Conservation (phyloP, 805 yeast species). For the Yarrowia sp. region DNA sequence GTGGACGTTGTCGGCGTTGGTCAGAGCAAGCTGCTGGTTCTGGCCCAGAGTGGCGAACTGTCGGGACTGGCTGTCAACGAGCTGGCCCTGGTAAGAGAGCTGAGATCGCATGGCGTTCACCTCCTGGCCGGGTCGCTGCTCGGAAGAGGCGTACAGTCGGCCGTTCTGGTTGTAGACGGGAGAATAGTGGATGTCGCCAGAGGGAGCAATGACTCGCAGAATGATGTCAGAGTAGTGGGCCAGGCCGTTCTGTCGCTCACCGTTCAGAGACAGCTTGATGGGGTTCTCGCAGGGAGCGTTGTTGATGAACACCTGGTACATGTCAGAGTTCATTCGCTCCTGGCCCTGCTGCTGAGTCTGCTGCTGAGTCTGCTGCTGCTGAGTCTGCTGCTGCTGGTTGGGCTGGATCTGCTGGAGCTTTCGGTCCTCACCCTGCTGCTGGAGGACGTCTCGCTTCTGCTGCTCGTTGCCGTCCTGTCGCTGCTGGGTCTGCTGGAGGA, state of each 20-base stretch:
- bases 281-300: conserved; percentile 30
- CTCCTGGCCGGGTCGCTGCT: conserved; percentile 15
- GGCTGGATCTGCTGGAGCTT: conserved; percentile 4
- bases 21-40: conserved; percentile 24
- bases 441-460: conserved; percentile 19
- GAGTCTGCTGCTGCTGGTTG: conserved; percentile 14
- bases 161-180: conserved; percentile 25
- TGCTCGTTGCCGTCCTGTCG: conserved; percentile 33
- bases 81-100: conserved; percentile 16
- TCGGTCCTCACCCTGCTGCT: conserved; percentile 24
- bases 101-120: conserved; percentile 27
- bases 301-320: conserved; percentile 23
- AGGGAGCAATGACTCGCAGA: conserved; percentile 22
- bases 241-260: conserved; percentile 27
- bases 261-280: conserved; percentile 21
- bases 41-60: conserved; percentile 27
- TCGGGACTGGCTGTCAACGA: conserved; percentile 17
- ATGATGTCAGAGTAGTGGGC: conserved; percentile 9
- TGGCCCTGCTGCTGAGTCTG: not conserved
- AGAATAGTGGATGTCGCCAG: conserved; percentile 16
- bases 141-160: conserved; percentile 19
- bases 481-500: conserved; percentile 33
- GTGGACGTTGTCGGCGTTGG: conserved; percentile 93
- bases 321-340: not conserved
- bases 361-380: conserved; percentile 14